Conservation (phyloP, 176 grass and related monocot genomes). For the Tuctoria greenei region DNA sequence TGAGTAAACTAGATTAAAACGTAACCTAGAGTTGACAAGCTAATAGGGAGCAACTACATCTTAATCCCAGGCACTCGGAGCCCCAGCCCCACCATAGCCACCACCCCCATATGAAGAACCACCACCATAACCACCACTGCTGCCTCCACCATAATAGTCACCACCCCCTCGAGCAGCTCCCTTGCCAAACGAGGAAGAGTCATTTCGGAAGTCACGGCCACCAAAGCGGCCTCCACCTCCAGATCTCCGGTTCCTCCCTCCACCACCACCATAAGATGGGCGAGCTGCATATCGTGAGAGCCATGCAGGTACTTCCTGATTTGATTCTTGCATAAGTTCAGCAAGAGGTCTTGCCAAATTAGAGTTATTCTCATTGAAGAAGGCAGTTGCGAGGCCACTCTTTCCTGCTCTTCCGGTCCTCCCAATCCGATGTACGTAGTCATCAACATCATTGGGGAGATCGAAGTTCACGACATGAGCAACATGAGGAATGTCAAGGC, state of each 20-base stretch:
- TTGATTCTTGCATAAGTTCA: constrained; percentile 86
- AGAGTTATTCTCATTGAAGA: constrained; percentile 80
- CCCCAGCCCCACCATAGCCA: constrained; percentile 50
- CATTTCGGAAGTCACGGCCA: constrained; percentile 71
- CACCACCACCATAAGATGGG: constrained; percentile 56
- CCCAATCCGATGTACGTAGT: constrained; percentile 83
- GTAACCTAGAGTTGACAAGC: constrained; percentile 33
- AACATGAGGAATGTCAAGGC: constrained; percentile 94
- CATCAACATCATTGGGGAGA: constrained; percentile 90
- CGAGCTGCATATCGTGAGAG: constrained; percentile 68
- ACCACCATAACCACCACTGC: constrained; percentile 51
- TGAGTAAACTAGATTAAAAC: constrained; percentile 31
- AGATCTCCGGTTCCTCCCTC: constrained; percentile 57
- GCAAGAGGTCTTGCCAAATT: constrained; percentile 56
- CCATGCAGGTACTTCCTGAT: constrained; percentile 86
- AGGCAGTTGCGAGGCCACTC: constrained; percentile 75
- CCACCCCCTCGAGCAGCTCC: constrained; percentile 50
- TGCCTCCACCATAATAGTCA: constrained; percentile 49
- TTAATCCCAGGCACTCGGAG: constrained; percentile 82
- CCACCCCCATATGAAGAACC: constrained; percentile 56
- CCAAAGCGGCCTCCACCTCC: constrained; percentile 64
- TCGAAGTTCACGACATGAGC: constrained; percentile 97
- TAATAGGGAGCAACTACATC: constrained; percentile 29
- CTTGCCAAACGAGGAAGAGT: constrained; percentile 52
- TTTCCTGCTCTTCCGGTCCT: constrained; percentile 85